These are phyloP conservation scores for Fallopia convolvulus DNA, from an alignment of 148 eudicot genomes.

Conservation along the genomic window DNA sequence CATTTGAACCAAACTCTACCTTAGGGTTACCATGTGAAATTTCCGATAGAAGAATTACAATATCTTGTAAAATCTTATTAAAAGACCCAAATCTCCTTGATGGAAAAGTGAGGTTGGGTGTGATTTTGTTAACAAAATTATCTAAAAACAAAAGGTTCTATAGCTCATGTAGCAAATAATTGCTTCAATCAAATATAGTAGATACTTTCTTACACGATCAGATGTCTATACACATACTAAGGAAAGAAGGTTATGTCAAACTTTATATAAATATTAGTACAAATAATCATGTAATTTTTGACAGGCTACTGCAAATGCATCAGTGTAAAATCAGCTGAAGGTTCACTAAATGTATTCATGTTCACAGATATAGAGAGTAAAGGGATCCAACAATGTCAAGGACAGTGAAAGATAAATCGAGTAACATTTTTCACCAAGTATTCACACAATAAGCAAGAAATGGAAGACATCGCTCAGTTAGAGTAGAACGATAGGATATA, in stretches of 20 bases:
- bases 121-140: background rate
- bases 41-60: background rate
- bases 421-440: no score
- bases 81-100: background rate
- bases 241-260: background rate
- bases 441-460: no score
- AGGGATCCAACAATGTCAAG: background rate
- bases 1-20: no score
- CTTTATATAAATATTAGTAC: background rate
- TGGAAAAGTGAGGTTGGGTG: background rate
- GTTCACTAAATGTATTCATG: background rate
- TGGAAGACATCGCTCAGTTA: no score
- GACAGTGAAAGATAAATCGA: no score
- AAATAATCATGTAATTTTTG: background rate
- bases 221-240: background rate
- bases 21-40: no score
- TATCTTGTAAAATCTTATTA: background rate
- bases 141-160: background rate
- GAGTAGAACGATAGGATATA: no score
- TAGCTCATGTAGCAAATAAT: background rate
- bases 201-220: background rate
- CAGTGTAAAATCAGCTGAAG: background rate
- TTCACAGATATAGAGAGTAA: no score
- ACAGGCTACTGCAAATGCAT: background rate
- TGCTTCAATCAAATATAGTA: background rate